Evolutionary conservation across 306 rosid species (phyloP).

Genomic region (Ziziphus jujuba): DNA sequence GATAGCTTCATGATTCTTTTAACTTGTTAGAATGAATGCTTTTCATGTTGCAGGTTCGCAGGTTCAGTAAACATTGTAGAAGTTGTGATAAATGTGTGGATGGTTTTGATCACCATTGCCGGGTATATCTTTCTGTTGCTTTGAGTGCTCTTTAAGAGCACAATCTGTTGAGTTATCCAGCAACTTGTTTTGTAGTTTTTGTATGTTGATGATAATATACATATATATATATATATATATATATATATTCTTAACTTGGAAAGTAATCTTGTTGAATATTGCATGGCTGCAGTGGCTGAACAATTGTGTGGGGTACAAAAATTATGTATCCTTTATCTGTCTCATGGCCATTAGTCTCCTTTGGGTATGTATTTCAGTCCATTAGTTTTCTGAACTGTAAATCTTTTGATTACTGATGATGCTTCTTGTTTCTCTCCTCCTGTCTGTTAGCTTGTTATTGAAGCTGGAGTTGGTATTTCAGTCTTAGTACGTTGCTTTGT

Average conservation of each 20-base stretch:
- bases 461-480: slow-evolving; percentile 92
- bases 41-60: slow-evolving; percentile 72
- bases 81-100: slow-evolving; percentile 98
- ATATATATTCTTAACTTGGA: slow-evolving; percentile 12
- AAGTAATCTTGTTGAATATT: slow-evolving; percentile 29
- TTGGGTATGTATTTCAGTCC: slow-evolving; percentile 68
- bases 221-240: too few relatives aligned
- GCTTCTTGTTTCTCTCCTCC: slow-evolving; percentile 13
- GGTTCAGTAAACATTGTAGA: slow-evolving; percentile 97
- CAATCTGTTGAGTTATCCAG: not conserved
- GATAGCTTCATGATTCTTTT: not conserved
- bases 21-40: not conserved
- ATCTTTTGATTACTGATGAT: slow-evolving; percentile 19
- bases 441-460: slow-evolving; percentile 71
- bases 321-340: slow-evolving; percentile 79
- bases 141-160: slow-evolving; percentile 16
- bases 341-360: slow-evolving; percentile 88
- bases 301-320: slow-evolving; percentile 94
- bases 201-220: slow-evolving; percentile 1
- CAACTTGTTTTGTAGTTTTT: slow-evolving; percentile 23
- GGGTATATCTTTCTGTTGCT: slow-evolving; percentile 55
- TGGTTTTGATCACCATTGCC: slow-evolving; percentile 98
- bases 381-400: not conserved
- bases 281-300: slow-evolving; percentile 91
- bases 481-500: slow-evolving; percentile 92